These are phyloP conservation scores for Candida pseudofarinosa DNA, from an alignment of 805 yeast genomes.

Conservation along the genomic window DNA sequence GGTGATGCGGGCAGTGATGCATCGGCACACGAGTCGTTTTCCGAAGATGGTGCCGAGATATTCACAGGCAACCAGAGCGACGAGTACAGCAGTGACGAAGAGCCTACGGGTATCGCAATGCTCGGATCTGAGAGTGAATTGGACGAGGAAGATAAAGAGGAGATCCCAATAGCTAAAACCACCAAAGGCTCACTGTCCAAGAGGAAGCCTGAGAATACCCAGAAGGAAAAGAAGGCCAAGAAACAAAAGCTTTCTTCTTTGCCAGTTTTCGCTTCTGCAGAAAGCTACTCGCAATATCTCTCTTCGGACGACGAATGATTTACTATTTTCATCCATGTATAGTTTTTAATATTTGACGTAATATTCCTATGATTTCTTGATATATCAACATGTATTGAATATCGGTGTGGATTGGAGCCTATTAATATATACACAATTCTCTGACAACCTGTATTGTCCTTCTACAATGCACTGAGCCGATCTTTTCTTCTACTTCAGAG, in stretches of 20 bases:
- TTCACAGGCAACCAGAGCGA: slow-evolving; percentile 14
- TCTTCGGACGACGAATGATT: slow-evolving; percentile 58
- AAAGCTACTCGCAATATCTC: slow-evolving; percentile 74
- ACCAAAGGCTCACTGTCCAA: slow-evolving; percentile 19
- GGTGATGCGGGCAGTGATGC: neutral
- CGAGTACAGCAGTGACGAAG: slow-evolving; percentile 16
- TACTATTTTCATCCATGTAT: slow-evolving; percentile 5
- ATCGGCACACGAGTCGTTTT: slow-evolving; percentile 7
- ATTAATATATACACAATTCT: no score
- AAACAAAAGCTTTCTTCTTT: slow-evolving; percentile 58
- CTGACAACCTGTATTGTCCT: no score
- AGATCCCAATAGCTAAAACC: slow-evolving; percentile 11
- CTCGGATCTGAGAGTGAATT: slow-evolving; percentile 2
- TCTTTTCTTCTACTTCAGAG: no score
- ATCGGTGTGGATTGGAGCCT: no score
- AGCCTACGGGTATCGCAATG: slow-evolving; percentile 1
- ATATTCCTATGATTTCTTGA: no score
- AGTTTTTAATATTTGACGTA: neutral
- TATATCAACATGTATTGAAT: no score
- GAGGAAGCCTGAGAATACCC: slow-evolving; percentile 25
- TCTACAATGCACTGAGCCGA: no score
- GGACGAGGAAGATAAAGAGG: slow-evolving; percentile 14
- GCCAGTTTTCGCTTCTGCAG: slow-evolving; percentile 86
- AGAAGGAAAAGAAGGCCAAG: slow-evolving; percentile 35
- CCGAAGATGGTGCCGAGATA: slow-evolving; percentile 19